Evolutionary conservation across 768 basidiomycete species (phyloP).

Genomic region (Naganishia onofrii): DNA sequence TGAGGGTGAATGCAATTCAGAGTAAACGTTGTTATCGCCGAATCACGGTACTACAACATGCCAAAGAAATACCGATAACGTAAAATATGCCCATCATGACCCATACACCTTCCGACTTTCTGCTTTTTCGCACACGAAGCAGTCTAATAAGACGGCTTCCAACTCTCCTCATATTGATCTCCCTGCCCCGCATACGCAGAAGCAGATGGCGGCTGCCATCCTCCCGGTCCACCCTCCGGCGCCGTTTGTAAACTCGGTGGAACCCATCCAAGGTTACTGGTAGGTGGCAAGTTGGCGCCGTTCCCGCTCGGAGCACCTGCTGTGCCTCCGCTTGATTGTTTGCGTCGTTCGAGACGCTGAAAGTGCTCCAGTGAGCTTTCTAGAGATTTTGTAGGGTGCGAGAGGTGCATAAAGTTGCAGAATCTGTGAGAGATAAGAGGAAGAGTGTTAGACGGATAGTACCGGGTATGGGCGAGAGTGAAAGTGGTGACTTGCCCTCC

Average conservation of each 20-base stretch:
- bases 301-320: neutral
- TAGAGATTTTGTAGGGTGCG: conserved; percentile 78
- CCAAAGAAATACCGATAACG: neutral
- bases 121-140: no score
- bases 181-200: conserved; percentile 24
- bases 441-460: neutral
- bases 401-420: conserved; percentile 98
- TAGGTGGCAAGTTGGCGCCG: conserved; percentile 9
- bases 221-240: conserved; percentile 65
- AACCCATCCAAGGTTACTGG: conserved; percentile 29
- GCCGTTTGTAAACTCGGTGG: conserved; percentile 49
- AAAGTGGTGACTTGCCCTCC: conserved; percentile 60
- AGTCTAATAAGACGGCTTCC: conserved; percentile 26
- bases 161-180: conserved; percentile 32
- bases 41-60: conserved; percentile 2
- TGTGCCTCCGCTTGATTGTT: conserved; percentile 56
- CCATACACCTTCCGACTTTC: no score
- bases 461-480: neutral
- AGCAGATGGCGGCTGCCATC: conserved; percentile 68
- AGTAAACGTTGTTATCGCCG: neutral
- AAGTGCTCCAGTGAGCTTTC: conserved; percentile 74
- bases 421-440: conserved; percentile 62
- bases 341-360: conserved; percentile 75
- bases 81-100: no score
- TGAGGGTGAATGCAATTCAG: no score